Conservation (phyloP, 2,329 filamentous ascomycete genomes). For the Alternaria burnsii region DNA sequence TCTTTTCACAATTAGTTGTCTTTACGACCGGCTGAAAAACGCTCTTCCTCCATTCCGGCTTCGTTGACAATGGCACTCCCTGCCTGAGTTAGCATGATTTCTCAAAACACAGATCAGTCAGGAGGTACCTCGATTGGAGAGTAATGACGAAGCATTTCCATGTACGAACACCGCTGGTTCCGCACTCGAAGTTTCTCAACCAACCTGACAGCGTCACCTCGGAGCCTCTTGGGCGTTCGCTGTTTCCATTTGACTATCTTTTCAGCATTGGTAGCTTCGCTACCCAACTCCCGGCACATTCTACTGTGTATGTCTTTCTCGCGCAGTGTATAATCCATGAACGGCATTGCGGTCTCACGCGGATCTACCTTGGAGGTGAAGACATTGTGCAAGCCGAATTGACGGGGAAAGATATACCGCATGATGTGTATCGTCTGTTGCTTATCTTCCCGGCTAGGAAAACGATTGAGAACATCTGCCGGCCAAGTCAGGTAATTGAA, state of each 20-base stretch:
- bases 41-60: conserved; percentile 37
- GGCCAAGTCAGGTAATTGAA: conserved; percentile 21
- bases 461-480: conserved; percentile 82
- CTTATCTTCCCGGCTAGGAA: conserved; percentile 57
- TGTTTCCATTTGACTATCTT: conserved; percentile 47
- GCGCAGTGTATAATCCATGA: conserved; percentile 85
- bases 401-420: conserved; percentile 92
- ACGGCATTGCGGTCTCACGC: conserved; percentile 72
- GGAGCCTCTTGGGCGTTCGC: conserved; percentile 70
- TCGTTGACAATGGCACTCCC: conserved; percentile 37
- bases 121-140: conserved; percentile 66
- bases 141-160: conserved; percentile 79
- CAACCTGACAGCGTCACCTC: conserved; percentile 67
- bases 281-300: conserved; percentile 32
- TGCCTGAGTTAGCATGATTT: conserved; percentile 27
- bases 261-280: conserved; percentile 25
- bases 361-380: conserved; percentile 76
- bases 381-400: conserved; percentile 92
- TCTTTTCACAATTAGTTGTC: conserved; percentile 15
- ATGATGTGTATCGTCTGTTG: conserved; percentile 74
- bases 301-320: conserved; percentile 76
- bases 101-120: background rate
- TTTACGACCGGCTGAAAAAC: conserved; percentile 11
- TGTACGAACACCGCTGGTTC: conserved; percentile 80
- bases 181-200: conserved; percentile 73